Conservation (phyloP, 306 rosid genomes). For the Trifolium pratense region DNA sequence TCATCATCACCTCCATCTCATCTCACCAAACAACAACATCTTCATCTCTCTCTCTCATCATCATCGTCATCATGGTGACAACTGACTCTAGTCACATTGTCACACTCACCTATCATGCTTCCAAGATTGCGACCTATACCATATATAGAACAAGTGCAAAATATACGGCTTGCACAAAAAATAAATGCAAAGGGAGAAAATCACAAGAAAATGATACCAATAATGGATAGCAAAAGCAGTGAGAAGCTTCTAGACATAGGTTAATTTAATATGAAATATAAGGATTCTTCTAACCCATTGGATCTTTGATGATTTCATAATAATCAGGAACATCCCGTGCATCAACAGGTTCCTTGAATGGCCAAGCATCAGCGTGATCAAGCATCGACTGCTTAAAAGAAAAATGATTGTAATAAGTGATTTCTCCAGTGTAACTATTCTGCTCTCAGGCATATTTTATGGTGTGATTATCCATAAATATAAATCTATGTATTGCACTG, state of each 20-base stretch:
- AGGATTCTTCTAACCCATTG: slow-evolving; percentile 71
- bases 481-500: slow-evolving; percentile 21
- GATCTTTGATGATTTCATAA: slow-evolving; percentile 92
- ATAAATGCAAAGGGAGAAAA: not conserved
- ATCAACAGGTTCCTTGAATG: slow-evolving; percentile 97
- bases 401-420: slow-evolving; percentile 29
- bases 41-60: too few relatives aligned
- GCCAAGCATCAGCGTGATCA: slow-evolving; percentile 94
- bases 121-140: slow-evolving; percentile 9
- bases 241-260: slow-evolving; percentile 14
- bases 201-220: not conserved
- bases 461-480: slow-evolving; percentile 21
- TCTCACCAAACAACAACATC: too few relatives aligned
- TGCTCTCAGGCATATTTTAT: not conserved
- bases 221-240: slow-evolving; percentile 12
- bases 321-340: slow-evolving; percentile 95
- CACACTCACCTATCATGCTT: not conserved
- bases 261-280: slow-evolving; percentile 11
- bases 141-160: not conserved
- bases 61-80: too few relatives aligned
- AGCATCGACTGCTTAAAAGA: slow-evolving; percentile 65
- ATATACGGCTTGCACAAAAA: not conserved
- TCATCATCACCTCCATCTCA: too few relatives aligned
- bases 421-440: slow-evolving; percentile 21
- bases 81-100: not conserved